These are phyloP conservation scores for Fragilaria crotonensis DNA, from an alignment of 108 stramenopile genomes.

Conservation along the genomic window DNA sequence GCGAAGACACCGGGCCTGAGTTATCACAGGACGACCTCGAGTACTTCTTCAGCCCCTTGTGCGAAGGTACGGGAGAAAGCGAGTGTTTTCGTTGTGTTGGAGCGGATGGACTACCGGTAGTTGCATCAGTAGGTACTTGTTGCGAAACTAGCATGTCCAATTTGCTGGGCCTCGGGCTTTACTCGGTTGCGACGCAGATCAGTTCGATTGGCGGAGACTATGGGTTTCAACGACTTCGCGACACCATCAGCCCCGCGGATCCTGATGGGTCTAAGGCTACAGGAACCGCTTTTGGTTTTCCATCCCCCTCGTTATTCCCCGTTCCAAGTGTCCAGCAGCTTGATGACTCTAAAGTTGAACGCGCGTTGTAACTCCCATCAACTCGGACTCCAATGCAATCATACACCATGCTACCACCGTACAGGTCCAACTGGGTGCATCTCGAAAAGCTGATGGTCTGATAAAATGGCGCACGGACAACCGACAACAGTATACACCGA, in stretches of 20 bases:
- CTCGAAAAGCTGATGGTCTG: too few relatives aligned
- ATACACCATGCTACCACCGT: too few relatives aligned
- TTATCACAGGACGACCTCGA: background rate
- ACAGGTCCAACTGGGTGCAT: too few relatives aligned
- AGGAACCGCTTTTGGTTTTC: slow-evolving; percentile 12
- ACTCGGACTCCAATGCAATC: too few relatives aligned
- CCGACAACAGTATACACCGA: too few relatives aligned
- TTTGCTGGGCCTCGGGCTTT: slow-evolving; percentile 23
- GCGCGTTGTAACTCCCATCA: too few relatives aligned
- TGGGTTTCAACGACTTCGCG: slow-evolving; percentile 5
- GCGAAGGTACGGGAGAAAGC: background rate
- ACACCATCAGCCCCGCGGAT: slow-evolving; percentile 3
- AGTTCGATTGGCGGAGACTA: slow-evolving; percentile 25
- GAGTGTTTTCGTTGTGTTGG: slow-evolving; percentile 2
- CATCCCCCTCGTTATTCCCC: slow-evolving; percentile 3
- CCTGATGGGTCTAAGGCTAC: background rate
- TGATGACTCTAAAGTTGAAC: too few relatives aligned
- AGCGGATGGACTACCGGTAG: background rate
- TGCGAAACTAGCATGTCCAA: background rate
- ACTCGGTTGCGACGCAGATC: slow-evolving; percentile 30
- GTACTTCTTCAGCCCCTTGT: background rate
- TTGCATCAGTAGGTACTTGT: background rate
- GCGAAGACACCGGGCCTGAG: slow-evolving; percentile 4
- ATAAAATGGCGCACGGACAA: too few relatives aligned
- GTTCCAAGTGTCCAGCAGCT: too few relatives aligned